These are phyloP conservation scores for Neofusicoccum kwambonambiense DNA, from an alignment of 2,329 filamentous ascomycete genomes.

Conservation along the genomic window DNA sequence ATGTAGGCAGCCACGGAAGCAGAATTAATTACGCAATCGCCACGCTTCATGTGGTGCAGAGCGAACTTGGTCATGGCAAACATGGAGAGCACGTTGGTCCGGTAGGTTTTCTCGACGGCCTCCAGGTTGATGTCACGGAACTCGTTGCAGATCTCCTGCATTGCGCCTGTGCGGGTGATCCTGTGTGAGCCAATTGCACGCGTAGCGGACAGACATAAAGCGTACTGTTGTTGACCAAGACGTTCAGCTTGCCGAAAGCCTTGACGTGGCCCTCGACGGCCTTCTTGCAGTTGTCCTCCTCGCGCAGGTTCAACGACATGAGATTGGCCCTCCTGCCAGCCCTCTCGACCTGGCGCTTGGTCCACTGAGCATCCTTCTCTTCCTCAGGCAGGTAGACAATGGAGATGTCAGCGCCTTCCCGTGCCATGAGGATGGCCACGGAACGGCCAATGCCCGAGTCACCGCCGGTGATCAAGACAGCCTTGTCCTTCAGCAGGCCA, in stretches of 20 bases:
- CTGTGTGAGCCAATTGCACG: neutral
- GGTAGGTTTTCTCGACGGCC: conserved; percentile 57
- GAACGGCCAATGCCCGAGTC: conserved; percentile 39
- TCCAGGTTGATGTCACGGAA: conserved; percentile 56
- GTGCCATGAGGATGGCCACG: conserved; percentile 56
- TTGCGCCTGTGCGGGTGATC: conserved; percentile 42
- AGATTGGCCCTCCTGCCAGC: conserved; percentile 51
- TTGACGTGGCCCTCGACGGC: conserved; percentile 56
- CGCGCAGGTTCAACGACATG: conserved; percentile 50
- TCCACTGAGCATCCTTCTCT: conserved; percentile 55
- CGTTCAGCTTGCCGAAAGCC: conserved; percentile 41
- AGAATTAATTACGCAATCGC: conserved; percentile 55
- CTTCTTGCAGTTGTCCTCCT: conserved; percentile 51
- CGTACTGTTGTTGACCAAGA: conserved; percentile 56
- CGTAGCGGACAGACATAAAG: neutral
- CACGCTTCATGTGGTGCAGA: conserved; percentile 20
- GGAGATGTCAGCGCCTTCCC: conserved; percentile 57
- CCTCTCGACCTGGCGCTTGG: conserved; percentile 52
- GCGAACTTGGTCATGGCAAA: conserved; percentile 18
- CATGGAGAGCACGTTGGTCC: conserved; percentile 22
- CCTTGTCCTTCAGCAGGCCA: conserved; percentile 33
- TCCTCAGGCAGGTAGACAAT: conserved; percentile 59
- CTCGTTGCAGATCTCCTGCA: conserved; percentile 55
- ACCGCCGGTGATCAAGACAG: conserved; percentile 28
- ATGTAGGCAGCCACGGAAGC: conserved; percentile 56